Evolutionary conservation across 2,329 filamentous ascomycete species (phyloP).

Genomic region (Aspergillus brasiliensis): DNA sequence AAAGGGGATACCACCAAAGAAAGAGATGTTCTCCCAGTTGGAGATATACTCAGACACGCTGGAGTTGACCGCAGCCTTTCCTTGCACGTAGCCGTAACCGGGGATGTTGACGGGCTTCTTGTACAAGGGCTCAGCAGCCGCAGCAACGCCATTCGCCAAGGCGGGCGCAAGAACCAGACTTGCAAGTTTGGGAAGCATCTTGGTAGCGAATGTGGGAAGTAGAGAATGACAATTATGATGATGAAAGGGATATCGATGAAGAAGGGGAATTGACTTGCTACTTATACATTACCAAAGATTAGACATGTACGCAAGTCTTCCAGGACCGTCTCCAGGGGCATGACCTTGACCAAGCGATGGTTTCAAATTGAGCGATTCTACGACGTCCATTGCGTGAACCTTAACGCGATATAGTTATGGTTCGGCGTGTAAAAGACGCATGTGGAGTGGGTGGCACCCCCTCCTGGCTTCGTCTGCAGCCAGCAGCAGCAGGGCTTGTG

Average conservation of each 20-base stretch:
- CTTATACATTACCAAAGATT: neutral
- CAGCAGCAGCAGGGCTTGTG: too few relatives aligned
- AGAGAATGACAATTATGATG: neutral
- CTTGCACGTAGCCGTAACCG: neutral
- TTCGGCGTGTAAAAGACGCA: neutral
- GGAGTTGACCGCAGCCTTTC: neutral
- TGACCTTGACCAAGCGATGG: neutral
- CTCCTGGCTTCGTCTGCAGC: neutral
- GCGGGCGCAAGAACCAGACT: neutral
- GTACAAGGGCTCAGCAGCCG: neutral
- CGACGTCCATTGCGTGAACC: neutral
- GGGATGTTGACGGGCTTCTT: neutral
- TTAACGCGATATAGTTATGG: neutral
- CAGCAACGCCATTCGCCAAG: neutral
- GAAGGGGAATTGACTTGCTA: neutral
- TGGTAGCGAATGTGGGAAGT: neutral
- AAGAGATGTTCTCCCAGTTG: neutral
- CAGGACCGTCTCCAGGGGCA: too few relatives aligned
- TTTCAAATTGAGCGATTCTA: neutral
- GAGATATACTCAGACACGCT: neutral
- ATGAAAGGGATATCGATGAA: neutral
- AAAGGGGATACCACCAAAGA: neutral
- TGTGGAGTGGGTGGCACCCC: neutral
- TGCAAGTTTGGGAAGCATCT: neutral
- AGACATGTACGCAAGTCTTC: too few relatives aligned